Percentiles rank a stretch among this genome's conserved stretches.
phyloP scores from a whole-genome alignment of 176 grass and related monocot genomes.

The Poa annua region DNA sequence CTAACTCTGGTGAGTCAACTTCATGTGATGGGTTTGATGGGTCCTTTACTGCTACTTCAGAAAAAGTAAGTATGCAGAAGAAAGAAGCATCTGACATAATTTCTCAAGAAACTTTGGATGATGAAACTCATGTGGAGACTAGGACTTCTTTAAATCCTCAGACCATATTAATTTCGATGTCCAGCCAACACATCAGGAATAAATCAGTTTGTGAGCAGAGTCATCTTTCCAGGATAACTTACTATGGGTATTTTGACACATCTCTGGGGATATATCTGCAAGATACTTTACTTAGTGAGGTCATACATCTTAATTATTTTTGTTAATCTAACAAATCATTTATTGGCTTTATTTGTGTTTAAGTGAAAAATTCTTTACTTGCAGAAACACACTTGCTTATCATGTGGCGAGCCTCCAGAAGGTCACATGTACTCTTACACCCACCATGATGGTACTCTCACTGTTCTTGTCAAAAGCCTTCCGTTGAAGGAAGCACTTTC shows the following conservation, averaged over 20 bases:
- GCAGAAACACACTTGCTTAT: conserved; percentile 77
- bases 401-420: conserved; percentile 78
- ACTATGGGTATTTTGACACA: conserved; percentile 82
- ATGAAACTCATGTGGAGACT: conserved; percentile 37
- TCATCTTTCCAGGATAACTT: conserved; percentile 92
- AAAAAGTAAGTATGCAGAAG: conserved; percentile 19
- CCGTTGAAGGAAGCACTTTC: conserved; percentile 49
- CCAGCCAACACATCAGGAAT: conserved; percentile 79
- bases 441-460: conserved; percentile 80
- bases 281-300: conserved; percentile 85
- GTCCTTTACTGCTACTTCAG: conserved; percentile 4
- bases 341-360: conserved; percentile 32
- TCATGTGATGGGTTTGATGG: conserved; percentile 36
- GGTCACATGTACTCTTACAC: conserved; percentile 81
- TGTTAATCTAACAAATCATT: conserved; percentile 34
- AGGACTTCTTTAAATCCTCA: conserved; percentile 55
- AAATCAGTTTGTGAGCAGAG: conserved; percentile 74
- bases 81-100: conserved; percentile 18
- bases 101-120: conserved; percentile 29
- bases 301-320: conserved; percentile 49
- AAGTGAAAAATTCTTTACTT: conserved; percentile 38
- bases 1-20: conserved; percentile 46
- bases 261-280: conserved; percentile 81
- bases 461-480: conserved; percentile 73
- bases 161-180: conserved; percentile 75